phyloP scores from a whole-genome alignment of 805 yeast genomes.

The Myxozyma udenii region DNA sequence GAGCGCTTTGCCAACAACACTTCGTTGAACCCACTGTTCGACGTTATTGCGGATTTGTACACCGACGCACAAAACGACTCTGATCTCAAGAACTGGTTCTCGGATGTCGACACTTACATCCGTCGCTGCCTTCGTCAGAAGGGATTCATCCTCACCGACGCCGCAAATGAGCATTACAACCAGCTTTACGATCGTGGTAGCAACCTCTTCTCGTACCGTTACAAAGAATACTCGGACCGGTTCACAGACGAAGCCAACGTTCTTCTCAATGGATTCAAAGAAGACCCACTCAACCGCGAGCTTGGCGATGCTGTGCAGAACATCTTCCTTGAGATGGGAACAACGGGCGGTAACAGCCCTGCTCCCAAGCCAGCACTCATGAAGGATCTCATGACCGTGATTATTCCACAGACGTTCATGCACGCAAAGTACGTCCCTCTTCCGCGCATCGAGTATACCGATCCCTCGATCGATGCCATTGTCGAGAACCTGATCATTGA shows the following conservation, averaged over 20 bases:
- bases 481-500: conserved; percentile 26
- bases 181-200: conserved; percentile 19
- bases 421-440: conserved; percentile 22
- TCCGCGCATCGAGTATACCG: conserved; percentile 28
- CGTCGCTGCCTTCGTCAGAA: conserved; percentile 17
- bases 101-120: conserved; percentile 12
- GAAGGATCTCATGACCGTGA: conserved; percentile 18
- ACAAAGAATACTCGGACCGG: conserved; percentile 16
- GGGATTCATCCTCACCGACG: conserved; percentile 22
- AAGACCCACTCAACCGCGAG: conserved; percentile 19
- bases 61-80: conserved; percentile 24
- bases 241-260: conserved; percentile 14
- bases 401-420: conserved; percentile 20
- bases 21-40: conserved; percentile 15
- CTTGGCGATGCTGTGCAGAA: conserved; percentile 11
- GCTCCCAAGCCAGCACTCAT: conserved; percentile 10
- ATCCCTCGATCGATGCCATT: conserved; percentile 21
- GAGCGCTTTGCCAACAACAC: conserved; percentile 29
- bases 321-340: conserved; percentile 15
- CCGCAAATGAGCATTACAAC: conserved; percentile 14
- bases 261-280: conserved; percentile 12
- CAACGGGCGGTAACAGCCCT: conserved; percentile 3
- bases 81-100: conserved; percentile 22
- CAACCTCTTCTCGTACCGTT: conserved; percentile 9
- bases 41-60: conserved; percentile 15